phyloP scores from a whole-genome alignment of 306 rosid species.

The Myrica gale region DNA sequence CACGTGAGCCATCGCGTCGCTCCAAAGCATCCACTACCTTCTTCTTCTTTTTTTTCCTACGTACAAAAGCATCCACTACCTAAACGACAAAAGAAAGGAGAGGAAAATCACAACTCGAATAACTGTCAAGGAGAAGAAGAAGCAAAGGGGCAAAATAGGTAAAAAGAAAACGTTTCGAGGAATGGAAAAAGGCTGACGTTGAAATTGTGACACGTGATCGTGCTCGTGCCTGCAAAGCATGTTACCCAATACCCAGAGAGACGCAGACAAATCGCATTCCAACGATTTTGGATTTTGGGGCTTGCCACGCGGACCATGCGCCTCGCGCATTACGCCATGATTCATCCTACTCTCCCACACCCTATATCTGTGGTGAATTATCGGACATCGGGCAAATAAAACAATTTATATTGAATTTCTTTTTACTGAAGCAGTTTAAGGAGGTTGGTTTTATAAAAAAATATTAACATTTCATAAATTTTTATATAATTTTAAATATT shows the following conservation, averaged over 20 bases:
- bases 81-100: background rate
- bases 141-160: background rate
- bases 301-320: background rate
- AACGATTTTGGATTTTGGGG: background rate
- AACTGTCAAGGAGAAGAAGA: background rate
- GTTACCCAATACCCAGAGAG: background rate
- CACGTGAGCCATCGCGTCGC: conserved; percentile 25
- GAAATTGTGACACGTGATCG: background rate
- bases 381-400: background rate
- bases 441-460: background rate
- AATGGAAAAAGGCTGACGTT: background rate
- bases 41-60: no score
- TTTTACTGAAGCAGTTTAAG: no score
- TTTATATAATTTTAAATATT: background rate
- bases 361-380: background rate
- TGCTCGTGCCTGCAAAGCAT: no score
- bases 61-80: background rate
- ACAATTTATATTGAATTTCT: background rate
- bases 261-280: background rate
- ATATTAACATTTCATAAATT: background rate
- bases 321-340: background rate
- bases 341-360: no score
- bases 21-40: background rate
- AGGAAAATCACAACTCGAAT: background rate
- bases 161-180: background rate